These are phyloP conservation scores for Sesbania bispinosa DNA, from an alignment of 306 rosid species.

Conservation along the genomic window DNA sequence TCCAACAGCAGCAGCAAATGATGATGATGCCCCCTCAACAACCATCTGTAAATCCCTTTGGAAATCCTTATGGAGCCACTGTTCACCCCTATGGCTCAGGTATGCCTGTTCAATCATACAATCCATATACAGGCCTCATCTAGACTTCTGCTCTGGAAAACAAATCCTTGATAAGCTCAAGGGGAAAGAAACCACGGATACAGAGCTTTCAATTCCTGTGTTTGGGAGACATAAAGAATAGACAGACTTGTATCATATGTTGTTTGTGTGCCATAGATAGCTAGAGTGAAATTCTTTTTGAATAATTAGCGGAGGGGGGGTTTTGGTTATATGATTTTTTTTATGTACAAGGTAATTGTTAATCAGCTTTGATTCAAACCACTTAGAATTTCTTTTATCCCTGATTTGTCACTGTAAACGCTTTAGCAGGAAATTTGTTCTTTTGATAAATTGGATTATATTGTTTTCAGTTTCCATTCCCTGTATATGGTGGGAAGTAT, in stretches of 20 bases:
- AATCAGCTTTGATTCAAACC: conserved; percentile 43
- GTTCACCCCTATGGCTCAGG: conserved; percentile 73
- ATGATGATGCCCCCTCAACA: conserved; percentile 78
- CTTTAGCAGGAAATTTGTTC: conserved; percentile 41
- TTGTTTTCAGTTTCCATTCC: conserved; percentile 28
- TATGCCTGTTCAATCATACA: conserved; percentile 86
- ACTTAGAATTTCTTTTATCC: conserved; percentile 33
- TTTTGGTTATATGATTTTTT: conserved; percentile 62
- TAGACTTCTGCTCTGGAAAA: conserved; percentile 38
- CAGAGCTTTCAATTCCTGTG: conserved; percentile 26
- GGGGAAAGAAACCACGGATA: conserved; percentile 15
- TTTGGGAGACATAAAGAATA: conserved; percentile 30
- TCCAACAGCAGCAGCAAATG: conserved; percentile 75
- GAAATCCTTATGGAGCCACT: conserved; percentile 69
- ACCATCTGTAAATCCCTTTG: conserved; percentile 72
- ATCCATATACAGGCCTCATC: conserved; percentile 81
- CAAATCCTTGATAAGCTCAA: conserved; percentile 22
- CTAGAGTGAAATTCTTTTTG: conserved; percentile 85
- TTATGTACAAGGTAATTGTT: conserved; percentile 48
- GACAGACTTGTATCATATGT: conserved; percentile 72
- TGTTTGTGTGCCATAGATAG: conserved; percentile 70
- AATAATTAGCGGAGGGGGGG: conserved; percentile 60
- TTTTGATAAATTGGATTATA: conserved; percentile 5
- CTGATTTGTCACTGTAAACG: conserved; percentile 43
- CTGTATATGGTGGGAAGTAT: conserved; percentile 39